A percentile compares a stretch with the other conserved stretches of the same genome.
phyloP scores from a whole-genome alignment of 139 green algal species.

The Chlorella sorokiniana region DNA sequence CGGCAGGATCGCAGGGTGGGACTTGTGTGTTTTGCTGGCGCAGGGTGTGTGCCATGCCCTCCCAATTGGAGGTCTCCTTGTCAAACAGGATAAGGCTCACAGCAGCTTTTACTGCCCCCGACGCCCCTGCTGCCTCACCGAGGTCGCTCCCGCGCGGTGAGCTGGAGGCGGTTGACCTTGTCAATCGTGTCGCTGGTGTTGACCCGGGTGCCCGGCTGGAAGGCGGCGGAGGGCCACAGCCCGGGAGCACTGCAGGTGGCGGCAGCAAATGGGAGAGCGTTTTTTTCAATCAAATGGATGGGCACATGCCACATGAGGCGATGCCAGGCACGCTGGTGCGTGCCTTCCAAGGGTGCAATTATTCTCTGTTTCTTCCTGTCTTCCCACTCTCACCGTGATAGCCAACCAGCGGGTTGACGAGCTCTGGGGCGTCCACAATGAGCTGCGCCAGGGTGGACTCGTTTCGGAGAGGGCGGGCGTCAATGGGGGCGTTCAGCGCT shows the following conservation, averaged over 20 bases:
- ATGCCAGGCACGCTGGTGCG: not conserved
- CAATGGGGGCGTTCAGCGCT: slow-evolving; percentile 21
- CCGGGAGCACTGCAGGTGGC: slow-evolving; percentile 25
- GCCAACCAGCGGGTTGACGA: slow-evolving; percentile 27
- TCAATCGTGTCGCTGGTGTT: slow-evolving; percentile 31
- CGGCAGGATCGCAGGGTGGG: not conserved
- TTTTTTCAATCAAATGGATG: not conserved
- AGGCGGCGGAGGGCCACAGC: slow-evolving; percentile 35
- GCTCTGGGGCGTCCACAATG: slow-evolving; percentile 23
- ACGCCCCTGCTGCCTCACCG: not conserved
- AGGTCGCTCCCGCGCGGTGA: not conserved
- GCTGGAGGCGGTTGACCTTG: slow-evolving; percentile 33
- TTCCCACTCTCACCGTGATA: slow-evolving; percentile 17
- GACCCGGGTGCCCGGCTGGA: slow-evolving; percentile 17
- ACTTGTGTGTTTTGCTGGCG: too few relatives aligned
- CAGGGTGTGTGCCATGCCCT: not conserved
- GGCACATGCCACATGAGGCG: not conserved
- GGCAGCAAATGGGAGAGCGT: not conserved
- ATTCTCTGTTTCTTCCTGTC: not conserved
- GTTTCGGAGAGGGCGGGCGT: slow-evolving; percentile 25
- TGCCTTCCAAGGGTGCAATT: not conserved
- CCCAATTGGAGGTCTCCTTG: not conserved
- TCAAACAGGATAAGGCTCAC: not conserved
- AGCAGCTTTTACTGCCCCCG: not conserved
- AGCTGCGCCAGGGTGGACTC: slow-evolving; percentile 31